Evolutionary conservation across 495 filamentous ascomycete species (phyloP).

Genomic region (Penicillium steckii): DNA sequence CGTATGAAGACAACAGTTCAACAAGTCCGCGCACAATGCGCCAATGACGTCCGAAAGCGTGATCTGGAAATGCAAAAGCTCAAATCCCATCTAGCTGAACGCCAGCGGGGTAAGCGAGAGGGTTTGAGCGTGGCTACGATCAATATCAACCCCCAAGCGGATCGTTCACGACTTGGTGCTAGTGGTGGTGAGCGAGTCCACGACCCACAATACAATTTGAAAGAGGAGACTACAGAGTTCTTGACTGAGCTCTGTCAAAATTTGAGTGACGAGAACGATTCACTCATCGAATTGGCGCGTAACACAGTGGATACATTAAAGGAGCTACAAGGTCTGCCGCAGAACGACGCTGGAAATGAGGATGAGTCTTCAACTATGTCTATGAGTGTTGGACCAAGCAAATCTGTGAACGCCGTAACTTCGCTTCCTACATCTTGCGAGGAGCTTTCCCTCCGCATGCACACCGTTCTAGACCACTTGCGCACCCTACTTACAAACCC

Average conservation of each 20-base stretch:
- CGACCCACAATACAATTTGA: slow-evolving; percentile 67
- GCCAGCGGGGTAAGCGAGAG: slow-evolving; percentile 49
- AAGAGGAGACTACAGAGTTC: slow-evolving; percentile 88
- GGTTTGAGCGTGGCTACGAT: slow-evolving; percentile 50
- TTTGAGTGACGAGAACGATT: slow-evolving; percentile 92
- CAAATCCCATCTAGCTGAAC: slow-evolving; percentile 74
- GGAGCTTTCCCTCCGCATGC: slow-evolving; percentile 69
- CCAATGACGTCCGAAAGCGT: slow-evolving; percentile 88
- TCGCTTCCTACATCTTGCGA: slow-evolving; percentile 62
- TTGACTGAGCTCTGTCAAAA: slow-evolving; percentile 83
- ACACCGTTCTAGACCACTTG: slow-evolving; percentile 73
- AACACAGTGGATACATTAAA: slow-evolving; percentile 69
- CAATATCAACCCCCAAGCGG: slow-evolving; percentile 43
- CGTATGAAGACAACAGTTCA: slow-evolving; percentile 72
- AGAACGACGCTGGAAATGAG: slow-evolving; percentile 34
- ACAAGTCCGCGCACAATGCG: slow-evolving; percentile 83
- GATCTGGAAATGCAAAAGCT: slow-evolving; percentile 85
- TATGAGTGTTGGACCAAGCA: slow-evolving; percentile 34
- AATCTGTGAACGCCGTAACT: slow-evolving; percentile 33
- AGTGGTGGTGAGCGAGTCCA: slow-evolving; percentile 48
- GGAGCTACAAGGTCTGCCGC: slow-evolving; percentile 74
- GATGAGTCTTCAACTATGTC: slow-evolving; percentile 37
- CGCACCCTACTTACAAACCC: slow-evolving; percentile 86
- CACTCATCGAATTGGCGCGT: slow-evolving; percentile 68
- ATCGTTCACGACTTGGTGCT: slow-evolving; percentile 24